Conservation (phyloP, 371 early-diverging fungal genomes). For the Mortierella sp. region DNA sequence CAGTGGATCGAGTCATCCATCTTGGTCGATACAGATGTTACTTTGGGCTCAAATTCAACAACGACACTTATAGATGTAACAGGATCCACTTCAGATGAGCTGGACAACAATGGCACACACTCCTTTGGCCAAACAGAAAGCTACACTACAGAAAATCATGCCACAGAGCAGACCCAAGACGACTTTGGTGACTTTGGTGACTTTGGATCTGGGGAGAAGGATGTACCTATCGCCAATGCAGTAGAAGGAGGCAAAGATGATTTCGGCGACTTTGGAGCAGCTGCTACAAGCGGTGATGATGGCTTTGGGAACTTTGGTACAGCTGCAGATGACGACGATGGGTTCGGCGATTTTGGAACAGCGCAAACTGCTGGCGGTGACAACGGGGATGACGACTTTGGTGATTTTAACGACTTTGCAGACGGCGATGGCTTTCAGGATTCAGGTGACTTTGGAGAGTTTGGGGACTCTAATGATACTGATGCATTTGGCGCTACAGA, state of each 20-base stretch:
- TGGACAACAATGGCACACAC: not conserved
- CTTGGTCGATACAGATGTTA: not conserved
- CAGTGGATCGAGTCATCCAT: not conserved
- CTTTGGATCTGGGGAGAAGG: conserved; percentile 22
- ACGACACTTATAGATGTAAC: not conserved
- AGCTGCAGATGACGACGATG: conserved; percentile 30
- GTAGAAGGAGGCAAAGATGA: conserved; percentile 5
- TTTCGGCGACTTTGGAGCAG: conserved; percentile 40
- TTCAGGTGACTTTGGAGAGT: conserved; percentile 47
- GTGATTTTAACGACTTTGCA: conserved; percentile 56
- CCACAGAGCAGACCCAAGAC: not conserved
- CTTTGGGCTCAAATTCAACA: not conserved
- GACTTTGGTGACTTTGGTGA: conserved; percentile 46
- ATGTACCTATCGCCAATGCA: not conserved
- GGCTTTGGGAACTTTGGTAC: conserved; percentile 50
- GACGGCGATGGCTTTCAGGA: conserved; percentile 36
- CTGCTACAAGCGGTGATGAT: conserved; percentile 24
- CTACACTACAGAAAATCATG: not conserved
- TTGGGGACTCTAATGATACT: conserved; percentile 14
- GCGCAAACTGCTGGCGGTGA: conserved; percentile 19
- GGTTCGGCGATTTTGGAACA: conserved; percentile 49
- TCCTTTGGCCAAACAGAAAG: not conserved
- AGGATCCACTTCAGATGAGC: not conserved
- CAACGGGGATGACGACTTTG: conserved; percentile 42
- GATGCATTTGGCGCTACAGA: conserved; percentile 24